Evolutionary conservation across 2,329 filamentous ascomycete genomes (phyloP).

Genomic region (Claviceps sp.): DNA sequence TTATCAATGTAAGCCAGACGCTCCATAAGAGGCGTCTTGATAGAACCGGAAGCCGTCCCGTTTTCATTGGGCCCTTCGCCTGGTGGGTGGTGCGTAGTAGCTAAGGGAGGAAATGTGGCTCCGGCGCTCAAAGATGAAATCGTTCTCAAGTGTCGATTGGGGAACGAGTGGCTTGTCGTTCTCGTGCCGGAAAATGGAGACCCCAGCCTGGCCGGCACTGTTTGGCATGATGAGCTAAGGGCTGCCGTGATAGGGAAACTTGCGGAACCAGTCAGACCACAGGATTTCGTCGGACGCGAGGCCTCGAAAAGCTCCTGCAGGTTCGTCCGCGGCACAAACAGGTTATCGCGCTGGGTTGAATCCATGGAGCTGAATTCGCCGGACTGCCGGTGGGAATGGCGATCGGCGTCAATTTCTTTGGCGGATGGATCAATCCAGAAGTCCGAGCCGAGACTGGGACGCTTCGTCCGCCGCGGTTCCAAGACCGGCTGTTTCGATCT

Average conservation of each 20-base stretch:
- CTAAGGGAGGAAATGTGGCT: slow-evolving; percentile 36
- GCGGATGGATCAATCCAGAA: slow-evolving; percentile 35
- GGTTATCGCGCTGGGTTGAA: slow-evolving; percentile 20
- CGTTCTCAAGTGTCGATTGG: slow-evolving; percentile 39
- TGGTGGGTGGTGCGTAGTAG: slow-evolving; percentile 38
- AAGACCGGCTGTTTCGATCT: slow-evolving; percentile 31
- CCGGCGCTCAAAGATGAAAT: slow-evolving; percentile 29
- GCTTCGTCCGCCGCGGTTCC: slow-evolving; percentile 35
- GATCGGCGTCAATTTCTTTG: slow-evolving; percentile 10
- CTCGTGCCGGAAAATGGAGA: slow-evolving; percentile 40
- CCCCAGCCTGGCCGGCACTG: slow-evolving; percentile 36
- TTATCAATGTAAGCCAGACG: slow-evolving; percentile 46
- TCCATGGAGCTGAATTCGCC: slow-evolving; percentile 22
- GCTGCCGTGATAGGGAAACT: slow-evolving; percentile 3
- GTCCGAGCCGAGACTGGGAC: slow-evolving; percentile 41
- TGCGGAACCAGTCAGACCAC: neutral
- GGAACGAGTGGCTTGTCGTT: slow-evolving; percentile 44
- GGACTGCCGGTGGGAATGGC: slow-evolving; percentile 8
- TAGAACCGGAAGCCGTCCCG: slow-evolving; percentile 11
- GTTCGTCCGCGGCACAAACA: slow-evolving; percentile 29
- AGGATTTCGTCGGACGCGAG: slow-evolving; percentile 10
- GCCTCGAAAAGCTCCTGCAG: slow-evolving; percentile 27
- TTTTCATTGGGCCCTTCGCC: slow-evolving; percentile 14
- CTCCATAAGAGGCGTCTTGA: slow-evolving; percentile 31
- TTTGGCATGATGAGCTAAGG: slow-evolving; percentile 15